A percentile compares a stretch with the other conserved stretches of the same genome.
These are phyloP conservation scores for Neurospora sp. DNA, from an alignment of 2,329 filamentous ascomycete genomes.

Conservation along the genomic window DNA sequence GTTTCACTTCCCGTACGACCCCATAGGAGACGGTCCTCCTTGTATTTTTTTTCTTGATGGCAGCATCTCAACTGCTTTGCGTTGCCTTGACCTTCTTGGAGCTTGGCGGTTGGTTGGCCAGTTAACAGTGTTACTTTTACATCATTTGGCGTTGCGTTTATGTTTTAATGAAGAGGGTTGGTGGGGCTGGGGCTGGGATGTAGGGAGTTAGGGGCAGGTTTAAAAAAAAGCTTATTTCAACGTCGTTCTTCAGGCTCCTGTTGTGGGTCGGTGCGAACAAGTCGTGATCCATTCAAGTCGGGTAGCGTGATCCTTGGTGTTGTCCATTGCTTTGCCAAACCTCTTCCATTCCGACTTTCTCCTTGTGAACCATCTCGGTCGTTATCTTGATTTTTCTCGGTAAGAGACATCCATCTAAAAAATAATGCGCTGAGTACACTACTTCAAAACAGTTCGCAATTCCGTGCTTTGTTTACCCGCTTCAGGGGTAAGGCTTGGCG, in stretches of 20 bases:
- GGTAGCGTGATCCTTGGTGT: not conserved
- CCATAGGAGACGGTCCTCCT: not conserved
- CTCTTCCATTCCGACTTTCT: not conserved
- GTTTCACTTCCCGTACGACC: not conserved
- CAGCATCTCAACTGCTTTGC: not conserved
- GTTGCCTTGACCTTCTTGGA: not conserved
- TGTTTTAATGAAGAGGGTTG: not conserved
- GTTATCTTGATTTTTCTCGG: not conserved
- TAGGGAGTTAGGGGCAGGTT: not conserved
- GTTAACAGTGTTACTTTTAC: not conserved
- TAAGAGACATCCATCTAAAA: not conserved
- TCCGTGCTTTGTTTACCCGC: not conserved
- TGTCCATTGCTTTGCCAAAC: not conserved
- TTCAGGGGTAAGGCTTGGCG: not conserved
- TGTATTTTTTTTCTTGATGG: not conserved
- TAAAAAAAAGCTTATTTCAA: not conserved
- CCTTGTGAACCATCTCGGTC: accelerated
- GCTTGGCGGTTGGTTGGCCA: not conserved
- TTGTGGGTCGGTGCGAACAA: not conserved
- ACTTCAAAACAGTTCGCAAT: not conserved
- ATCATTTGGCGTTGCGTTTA: not conserved
- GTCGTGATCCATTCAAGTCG: not conserved
- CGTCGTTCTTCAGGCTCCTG: not conserved
- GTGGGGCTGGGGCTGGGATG: not conserved
- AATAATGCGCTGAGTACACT: not conserved